phyloP scores from a whole-genome alignment of 805 yeast species.

The Yarrowia divulgata region DNA sequence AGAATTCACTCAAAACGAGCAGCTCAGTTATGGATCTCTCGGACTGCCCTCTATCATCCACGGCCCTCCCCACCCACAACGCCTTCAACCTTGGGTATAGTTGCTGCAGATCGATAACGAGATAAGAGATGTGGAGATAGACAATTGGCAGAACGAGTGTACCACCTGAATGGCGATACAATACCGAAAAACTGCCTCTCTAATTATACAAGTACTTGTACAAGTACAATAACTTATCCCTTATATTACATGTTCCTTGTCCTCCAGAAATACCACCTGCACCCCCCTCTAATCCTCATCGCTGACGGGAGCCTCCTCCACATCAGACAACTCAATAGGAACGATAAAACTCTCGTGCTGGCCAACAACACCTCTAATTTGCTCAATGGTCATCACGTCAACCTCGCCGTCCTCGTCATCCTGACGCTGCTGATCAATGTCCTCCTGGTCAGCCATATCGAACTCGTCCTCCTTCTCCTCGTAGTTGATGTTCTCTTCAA shows the following conservation, averaged over 20 bases:
- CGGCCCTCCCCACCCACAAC: no score
- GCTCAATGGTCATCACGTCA: constrained; percentile 67
- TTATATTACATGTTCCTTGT: not conserved
- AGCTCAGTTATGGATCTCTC: no score
- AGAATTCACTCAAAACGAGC: no score
- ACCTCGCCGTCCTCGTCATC: constrained; percentile 70
- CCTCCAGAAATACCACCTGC: no score
- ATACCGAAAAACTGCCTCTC: no score
- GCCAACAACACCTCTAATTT: constrained; percentile 61
- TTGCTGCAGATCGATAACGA: not conserved
- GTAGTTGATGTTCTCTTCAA: constrained; percentile 89
- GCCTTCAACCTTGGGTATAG: not conserved
- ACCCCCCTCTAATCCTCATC: constrained; percentile 49
- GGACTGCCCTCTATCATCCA: no score
- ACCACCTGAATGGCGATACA: no score
- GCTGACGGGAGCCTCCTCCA: constrained; percentile 44
- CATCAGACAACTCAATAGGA: constrained; percentile 55
- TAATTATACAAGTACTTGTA: no score
- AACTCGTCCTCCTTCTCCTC: constrained; percentile 91
- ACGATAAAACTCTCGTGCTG: constrained; percentile 62
- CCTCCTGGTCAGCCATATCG: constrained; percentile 74
- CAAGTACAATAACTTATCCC: no score
- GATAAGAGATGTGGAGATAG: not conserved
- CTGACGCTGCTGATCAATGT: constrained; percentile 64
- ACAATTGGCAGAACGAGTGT: no score